A percentile compares a stretch with the other conserved stretches of the same genome.
Evolutionary conservation across 2,329 filamentous ascomycete genomes (phyloP).

Genomic region (Hypoxylon sp.): DNA sequence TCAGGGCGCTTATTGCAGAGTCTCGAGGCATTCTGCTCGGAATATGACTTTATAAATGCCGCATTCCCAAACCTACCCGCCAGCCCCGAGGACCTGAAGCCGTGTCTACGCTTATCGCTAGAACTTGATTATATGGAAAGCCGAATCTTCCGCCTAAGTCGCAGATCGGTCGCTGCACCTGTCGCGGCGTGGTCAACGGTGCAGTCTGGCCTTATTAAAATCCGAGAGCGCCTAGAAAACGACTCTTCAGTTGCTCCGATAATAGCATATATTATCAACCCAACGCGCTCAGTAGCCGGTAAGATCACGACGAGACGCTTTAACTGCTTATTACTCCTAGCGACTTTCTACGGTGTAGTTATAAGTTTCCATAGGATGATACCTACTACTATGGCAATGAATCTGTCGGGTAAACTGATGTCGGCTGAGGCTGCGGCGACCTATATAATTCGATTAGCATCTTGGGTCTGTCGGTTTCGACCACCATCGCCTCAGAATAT

Average conservation of each 20-base stretch:
- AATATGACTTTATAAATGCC: constrained; percentile 44
- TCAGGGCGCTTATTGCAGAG: constrained; percentile 39
- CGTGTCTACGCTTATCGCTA: constrained; percentile 38
- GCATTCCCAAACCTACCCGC: constrained; percentile 35
- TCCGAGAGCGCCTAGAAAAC: constrained; percentile 33
- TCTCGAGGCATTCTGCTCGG: constrained; percentile 38
- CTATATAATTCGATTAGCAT: constrained; percentile 41
- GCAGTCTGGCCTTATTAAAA: constrained; percentile 37
- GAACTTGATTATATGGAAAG: constrained; percentile 43
- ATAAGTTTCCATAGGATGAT: constrained; percentile 45
- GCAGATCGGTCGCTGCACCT: constrained; percentile 19
- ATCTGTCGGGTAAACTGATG: constrained; percentile 30
- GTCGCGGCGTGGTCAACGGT: constrained; percentile 31
- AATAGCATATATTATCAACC: constrained; percentile 28
- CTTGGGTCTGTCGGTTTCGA: constrained; percentile 39
- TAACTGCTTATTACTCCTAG: constrained; percentile 42
- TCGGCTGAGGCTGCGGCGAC: constrained; percentile 37
- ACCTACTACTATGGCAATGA: constrained; percentile 17
- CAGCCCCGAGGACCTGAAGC: constrained; percentile 37
- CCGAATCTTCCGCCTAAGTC: constrained; percentile 39
- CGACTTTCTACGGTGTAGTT: constrained; percentile 41
- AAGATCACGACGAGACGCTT: constrained; percentile 43
- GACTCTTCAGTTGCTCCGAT: constrained; percentile 35
- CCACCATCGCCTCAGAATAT: constrained; percentile 44
- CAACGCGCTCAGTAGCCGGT: constrained; percentile 25